A percentile compares a stretch with the other conserved stretches of the same genome.
These are phyloP conservation scores for Verticillium nubilum DNA, from an alignment of 2,329 filamentous ascomycete species.

Conservation along the genomic window DNA sequence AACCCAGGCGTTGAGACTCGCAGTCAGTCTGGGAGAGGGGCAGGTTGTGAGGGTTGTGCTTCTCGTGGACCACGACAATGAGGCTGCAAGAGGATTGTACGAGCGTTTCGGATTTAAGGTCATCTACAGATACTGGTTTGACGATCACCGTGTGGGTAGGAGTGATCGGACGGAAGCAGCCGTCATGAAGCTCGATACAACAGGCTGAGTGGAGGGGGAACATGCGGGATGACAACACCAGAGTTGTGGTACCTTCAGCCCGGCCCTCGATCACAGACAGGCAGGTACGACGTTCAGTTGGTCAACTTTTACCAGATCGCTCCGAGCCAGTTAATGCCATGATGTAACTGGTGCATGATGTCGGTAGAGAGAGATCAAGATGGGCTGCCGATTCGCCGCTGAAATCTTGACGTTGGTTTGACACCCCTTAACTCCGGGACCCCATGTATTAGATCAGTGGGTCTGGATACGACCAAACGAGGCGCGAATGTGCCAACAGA, in stretches of 20 bases:
- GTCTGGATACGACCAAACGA: too few relatives aligned
- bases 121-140: slow-evolving; percentile 9
- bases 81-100: slow-evolving; percentile 1
- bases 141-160: slow-evolving; percentile 4
- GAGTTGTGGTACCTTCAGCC: neutral
- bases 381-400: too few relatives aligned
- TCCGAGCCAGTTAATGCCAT: too few relatives aligned
- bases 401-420: too few relatives aligned
- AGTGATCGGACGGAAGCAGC: slow-evolving; percentile 5
- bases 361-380: too few relatives aligned
- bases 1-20: neutral
- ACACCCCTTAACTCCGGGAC: neutral
- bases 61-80: slow-evolving; percentile 8
- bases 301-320: too few relatives aligned
- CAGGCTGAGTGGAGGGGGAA: neutral
- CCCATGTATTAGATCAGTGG: too few relatives aligned
- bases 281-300: too few relatives aligned
- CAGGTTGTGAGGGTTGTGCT: neutral
- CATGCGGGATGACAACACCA: neutral
- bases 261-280: too few relatives aligned
- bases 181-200: slow-evolving; percentile 4
- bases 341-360: too few relatives aligned
- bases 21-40: neutral
- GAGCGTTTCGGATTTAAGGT: slow-evolving; percentile 1
- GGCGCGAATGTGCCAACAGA: neutral